These are phyloP conservation scores for Penicillium expansum DNA, from an alignment of 2,329 filamentous ascomycete species.

Conservation along the genomic window DNA sequence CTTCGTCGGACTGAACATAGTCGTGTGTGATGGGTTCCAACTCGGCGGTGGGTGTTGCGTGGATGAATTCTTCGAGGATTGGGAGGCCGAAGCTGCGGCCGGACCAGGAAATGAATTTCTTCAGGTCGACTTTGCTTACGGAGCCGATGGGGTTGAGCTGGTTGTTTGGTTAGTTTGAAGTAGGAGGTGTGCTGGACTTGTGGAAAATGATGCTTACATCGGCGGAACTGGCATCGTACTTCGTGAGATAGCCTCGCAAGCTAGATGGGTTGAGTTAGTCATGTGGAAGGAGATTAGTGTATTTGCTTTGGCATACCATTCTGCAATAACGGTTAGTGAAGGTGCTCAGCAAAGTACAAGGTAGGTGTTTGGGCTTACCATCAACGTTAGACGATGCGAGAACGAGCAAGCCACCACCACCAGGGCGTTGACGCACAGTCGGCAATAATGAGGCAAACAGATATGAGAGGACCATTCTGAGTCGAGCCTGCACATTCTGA, in stretches of 20 bases:
- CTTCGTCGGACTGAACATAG: conserved; percentile 21
- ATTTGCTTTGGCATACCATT: conserved; percentile 24
- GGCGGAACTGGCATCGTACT: conserved; percentile 61
- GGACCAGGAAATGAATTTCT: conserved; percentile 68
- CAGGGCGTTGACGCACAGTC: conserved; percentile 55
- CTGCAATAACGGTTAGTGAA: conserved; percentile 14
- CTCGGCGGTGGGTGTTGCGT: conserved; percentile 61
- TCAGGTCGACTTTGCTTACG: conserved; percentile 66
- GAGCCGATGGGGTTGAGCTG: conserved; percentile 41
- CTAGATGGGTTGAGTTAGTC: conserved; percentile 19
- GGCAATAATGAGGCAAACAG: conserved; percentile 63
- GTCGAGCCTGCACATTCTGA: conserved; percentile 66
- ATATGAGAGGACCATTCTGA: conserved; percentile 65
- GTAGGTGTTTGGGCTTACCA: no score
- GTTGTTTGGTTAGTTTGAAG: not conserved
- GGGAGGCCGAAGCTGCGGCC: conserved; percentile 59
- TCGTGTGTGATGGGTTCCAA: conserved; percentile 60
- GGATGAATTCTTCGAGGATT: conserved; percentile 64
- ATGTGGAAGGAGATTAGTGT: not conserved
- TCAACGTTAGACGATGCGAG: conserved; percentile 68
- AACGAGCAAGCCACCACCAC: conserved; percentile 60
- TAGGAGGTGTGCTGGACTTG: not conserved
- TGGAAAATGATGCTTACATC: conserved; percentile 32
- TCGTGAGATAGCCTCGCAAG: conserved; percentile 60
- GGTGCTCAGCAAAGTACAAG: no score